phyloP scores from a whole-genome alignment of 2,329 filamentous ascomycete genomes.

The Curvularia lunata region DNA sequence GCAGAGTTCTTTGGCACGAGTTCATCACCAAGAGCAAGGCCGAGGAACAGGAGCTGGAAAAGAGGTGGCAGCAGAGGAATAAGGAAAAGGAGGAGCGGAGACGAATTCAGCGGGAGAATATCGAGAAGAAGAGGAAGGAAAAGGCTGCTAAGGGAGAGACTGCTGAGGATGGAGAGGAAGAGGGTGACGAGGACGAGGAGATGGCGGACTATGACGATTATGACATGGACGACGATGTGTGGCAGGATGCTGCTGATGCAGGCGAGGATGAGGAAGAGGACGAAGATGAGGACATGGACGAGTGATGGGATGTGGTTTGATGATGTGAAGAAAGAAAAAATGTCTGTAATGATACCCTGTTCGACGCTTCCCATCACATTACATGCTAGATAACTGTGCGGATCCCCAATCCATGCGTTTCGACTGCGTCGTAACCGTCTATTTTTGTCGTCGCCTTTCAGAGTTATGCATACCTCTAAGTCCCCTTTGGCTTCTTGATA shows the following conservation, averaged over 20 bases:
- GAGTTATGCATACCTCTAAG: conserved; percentile 30
- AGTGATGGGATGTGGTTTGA: conserved; percentile 42
- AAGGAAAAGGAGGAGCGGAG: conserved; percentile 83
- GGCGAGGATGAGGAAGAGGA: conserved; percentile 55
- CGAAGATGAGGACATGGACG: conserved; percentile 56
- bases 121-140: conserved; percentile 81
- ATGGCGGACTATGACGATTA: conserved; percentile 55
- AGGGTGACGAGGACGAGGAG: conserved; percentile 59
- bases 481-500: conserved; percentile 69
- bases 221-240: conserved; percentile 58
- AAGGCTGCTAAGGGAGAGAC: conserved; percentile 47
- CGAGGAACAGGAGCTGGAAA: conserved; percentile 79
- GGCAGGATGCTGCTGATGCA: conserved; percentile 60
- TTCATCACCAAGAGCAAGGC: conserved; percentile 83
- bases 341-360: conserved; percentile 44
- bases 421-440: background rate
- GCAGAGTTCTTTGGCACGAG: conserved; percentile 97
- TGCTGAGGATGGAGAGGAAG: conserved; percentile 55
- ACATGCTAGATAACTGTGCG: background rate
- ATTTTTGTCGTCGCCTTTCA: background rate
- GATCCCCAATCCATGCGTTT: conserved; percentile 1
- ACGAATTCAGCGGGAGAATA: conserved; percentile 85
- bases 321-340: conserved; percentile 1
- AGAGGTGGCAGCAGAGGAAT: conserved; percentile 77
- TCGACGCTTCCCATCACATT: conserved; percentile 12